Base-by-base conservation (phyloP, 2,329 filamentous ascomycete species). In the Cladosporium sp. region DNA sequence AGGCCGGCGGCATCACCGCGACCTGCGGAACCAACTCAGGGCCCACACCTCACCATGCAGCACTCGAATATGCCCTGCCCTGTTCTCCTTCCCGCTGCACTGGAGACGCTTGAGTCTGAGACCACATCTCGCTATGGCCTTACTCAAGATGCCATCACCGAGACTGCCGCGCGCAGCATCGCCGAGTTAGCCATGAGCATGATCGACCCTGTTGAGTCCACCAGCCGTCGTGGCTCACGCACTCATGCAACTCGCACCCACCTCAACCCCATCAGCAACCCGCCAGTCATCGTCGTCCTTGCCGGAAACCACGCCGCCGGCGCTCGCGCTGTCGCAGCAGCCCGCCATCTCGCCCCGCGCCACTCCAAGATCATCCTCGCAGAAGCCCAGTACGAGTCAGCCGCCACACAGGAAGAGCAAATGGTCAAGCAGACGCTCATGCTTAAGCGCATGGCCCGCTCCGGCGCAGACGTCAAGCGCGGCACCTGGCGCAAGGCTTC, bases 251-350 rank as follows among this genome's bases (percentile, higher is more conserved):
- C 34, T 6, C 49, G 49, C 34, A 13, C 43, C 13, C 43, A 46
- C 34, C 19, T 35, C 78, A 76, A 46, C 81, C 88, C 9, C 74
- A 95, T 43, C 70, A 76, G 59, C 69, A 77, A 78, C 43, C 80
- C 73, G 43, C 78, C 80, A 0, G 79, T 82, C 6, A 75, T 85
- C 46, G 83, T 95, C 18, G 82, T 97, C 6, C 77, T 97, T n/a
- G 91, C 89, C 0, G 92, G 93, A n/a, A 97, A 96, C 68, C 92
- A 95, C 69, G 89, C 89, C 59, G 90, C 86, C 1, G 91, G 92
- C 37, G 85, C 88, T 35, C 81, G 92, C 54, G 89, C 90, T 3
- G 78, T 97, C 49, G 87, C 89, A 11, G 90, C 90, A 3, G 90
- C 86, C 28, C 83, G 93, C 4, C 91, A 97, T 67, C 79, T 97